Evolutionary conservation across 306 rosid genomes (phyloP).

Genomic region (Dalbergia cultrata): DNA sequence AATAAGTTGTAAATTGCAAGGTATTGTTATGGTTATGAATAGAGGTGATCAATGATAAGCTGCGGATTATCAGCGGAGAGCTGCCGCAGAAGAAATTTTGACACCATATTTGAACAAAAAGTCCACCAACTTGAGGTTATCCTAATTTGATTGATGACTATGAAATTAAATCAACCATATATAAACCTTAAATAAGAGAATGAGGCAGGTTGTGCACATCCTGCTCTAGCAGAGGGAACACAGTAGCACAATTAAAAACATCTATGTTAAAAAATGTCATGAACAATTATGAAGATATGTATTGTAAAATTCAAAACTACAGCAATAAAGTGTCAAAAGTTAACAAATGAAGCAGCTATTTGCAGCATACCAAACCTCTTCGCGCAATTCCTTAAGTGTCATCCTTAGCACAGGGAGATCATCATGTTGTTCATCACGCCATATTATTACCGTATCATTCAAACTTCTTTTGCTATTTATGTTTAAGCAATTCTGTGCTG

Average conservation of each 20-base stretch:
- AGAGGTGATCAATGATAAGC: background rate
- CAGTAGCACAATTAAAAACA: slow-evolving; percentile 7
- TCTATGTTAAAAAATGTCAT: background rate
- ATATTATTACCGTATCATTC: slow-evolving; percentile 69
- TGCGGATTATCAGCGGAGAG: background rate
- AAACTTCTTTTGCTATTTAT: slow-evolving; percentile 65
- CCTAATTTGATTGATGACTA: slow-evolving; percentile 10
- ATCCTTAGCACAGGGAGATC: slow-evolving; percentile 68
- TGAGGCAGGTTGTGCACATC: background rate
- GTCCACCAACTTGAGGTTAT: slow-evolving; percentile 14
- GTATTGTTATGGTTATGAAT: slow-evolving; percentile 13
- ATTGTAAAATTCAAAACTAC: slow-evolving; percentile 10
- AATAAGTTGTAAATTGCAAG: background rate
- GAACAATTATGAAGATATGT: slow-evolving; percentile 1
- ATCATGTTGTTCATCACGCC: slow-evolving; percentile 87
- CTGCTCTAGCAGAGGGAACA: slow-evolving; percentile 27
- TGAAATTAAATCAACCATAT: slow-evolving; percentile 30
- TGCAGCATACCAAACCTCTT: slow-evolving; percentile 84
- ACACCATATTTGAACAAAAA: slow-evolving; percentile 11
- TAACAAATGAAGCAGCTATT: slow-evolving; percentile 11
- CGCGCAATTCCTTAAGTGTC: slow-evolving; percentile 73
- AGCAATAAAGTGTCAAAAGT: background rate
- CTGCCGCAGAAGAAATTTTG: background rate
- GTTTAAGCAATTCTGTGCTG: slow-evolving; percentile 80
- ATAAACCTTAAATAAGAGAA: slow-evolving; percentile 27